Evolutionary conservation across 2,329 filamentous ascomycete genomes (phyloP).

Genomic region (Talaromyces islandicus): DNA sequence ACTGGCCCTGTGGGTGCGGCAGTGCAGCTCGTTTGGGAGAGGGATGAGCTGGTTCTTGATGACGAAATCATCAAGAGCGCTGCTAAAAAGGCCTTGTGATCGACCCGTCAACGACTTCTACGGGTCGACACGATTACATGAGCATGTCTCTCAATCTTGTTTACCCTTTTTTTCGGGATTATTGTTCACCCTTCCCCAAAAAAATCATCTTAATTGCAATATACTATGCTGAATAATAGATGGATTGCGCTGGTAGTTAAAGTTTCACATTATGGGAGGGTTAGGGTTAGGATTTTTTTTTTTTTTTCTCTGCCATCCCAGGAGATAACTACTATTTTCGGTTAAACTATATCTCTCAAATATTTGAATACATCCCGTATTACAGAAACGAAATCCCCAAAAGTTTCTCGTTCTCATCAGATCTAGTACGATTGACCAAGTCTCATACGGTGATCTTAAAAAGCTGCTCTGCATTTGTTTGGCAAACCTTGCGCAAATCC

Average conservation of each 20-base stretch:
- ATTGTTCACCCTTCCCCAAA: no score
- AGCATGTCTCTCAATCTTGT: background rate
- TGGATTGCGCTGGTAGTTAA: background rate
- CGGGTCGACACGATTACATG: background rate
- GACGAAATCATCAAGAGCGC: constrained; percentile 14
- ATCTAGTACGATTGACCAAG: background rate
- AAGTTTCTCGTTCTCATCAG: background rate
- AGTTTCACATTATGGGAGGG: background rate
- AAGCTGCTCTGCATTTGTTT: background rate
- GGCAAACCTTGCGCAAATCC: background rate
- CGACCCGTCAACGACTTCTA: background rate
- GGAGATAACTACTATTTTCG: background rate
- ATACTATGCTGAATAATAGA: background rate
- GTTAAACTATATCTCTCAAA: background rate
- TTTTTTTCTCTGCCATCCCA: background rate
- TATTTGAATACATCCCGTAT: no score
- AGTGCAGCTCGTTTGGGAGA: constrained; percentile 44
- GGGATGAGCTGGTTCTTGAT: constrained; percentile 38
- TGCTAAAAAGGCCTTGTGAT: constrained; percentile 10
- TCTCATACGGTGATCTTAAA: background rate
- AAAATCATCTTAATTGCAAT: background rate
- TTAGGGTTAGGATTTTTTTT: background rate
- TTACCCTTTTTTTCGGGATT: background rate
- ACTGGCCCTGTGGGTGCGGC: constrained; percentile 41
- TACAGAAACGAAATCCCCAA: background rate